Conservation (phyloP, 805 yeast species). For the Starmerella sp. region DNA sequence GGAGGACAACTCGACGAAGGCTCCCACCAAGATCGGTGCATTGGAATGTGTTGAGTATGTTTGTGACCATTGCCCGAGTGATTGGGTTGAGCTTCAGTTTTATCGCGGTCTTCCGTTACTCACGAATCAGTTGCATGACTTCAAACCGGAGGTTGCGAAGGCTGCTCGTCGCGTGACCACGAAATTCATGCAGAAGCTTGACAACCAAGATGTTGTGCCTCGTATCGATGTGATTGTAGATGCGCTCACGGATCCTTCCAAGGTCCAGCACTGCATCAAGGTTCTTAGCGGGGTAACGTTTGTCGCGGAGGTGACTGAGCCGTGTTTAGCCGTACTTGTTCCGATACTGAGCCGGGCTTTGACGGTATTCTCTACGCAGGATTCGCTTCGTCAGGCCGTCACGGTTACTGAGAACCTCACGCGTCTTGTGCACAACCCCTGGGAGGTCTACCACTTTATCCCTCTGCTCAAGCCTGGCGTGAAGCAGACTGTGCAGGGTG, state of each 20-base stretch:
- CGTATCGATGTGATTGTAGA: constrained; percentile 75
- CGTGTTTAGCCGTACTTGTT: constrained; percentile 78
- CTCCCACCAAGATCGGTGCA: constrained; percentile 83
- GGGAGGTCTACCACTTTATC: constrained; percentile 79
- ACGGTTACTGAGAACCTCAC: constrained; percentile 93
- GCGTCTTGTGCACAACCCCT: constrained; percentile 83
- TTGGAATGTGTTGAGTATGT: constrained; percentile 62
- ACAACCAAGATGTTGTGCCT: constrained; percentile 82
- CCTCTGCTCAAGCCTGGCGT: constrained; percentile 88
- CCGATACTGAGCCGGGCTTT: constrained; percentile 88
- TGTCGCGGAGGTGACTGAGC: constrained; percentile 97
- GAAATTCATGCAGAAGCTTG: constrained; percentile 67
- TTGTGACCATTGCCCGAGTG: constrained; percentile 70
- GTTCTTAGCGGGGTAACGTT: constrained; percentile 87
- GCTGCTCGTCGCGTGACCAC: constrained; percentile 65
- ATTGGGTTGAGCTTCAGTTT: constrained; percentile 72
- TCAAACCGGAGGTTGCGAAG: constrained; percentile 89
- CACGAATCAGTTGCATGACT: constrained; percentile 84
- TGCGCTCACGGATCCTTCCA: constrained; percentile 80
- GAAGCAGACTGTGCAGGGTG: constrained; percentile 74
- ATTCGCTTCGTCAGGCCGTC: constrained; percentile 91
- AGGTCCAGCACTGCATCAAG: constrained; percentile 81
- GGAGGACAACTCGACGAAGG: constrained; percentile 65
- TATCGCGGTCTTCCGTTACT: constrained; percentile 69
- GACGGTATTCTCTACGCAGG: constrained; percentile 81